These are phyloP conservation scores for Nematodospora valgi DNA, from an alignment of 805 yeast genomes.

Conservation along the genomic window DNA sequence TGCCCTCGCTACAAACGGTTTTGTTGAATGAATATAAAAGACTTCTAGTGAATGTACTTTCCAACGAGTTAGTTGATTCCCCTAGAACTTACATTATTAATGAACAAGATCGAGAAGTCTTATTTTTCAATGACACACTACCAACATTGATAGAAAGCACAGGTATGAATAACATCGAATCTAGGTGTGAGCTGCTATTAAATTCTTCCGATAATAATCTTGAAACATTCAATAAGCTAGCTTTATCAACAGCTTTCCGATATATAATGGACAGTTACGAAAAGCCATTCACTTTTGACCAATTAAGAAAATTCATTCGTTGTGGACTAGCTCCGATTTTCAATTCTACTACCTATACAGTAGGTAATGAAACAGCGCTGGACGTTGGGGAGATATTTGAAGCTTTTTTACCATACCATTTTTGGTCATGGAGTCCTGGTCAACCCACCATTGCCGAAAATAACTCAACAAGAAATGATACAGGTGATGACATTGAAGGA, in stretches of 20 bases:
- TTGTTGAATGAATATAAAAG: slow-evolving; percentile 26
- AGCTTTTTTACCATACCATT: slow-evolving; percentile 25
- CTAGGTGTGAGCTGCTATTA: slow-evolving; percentile 5
- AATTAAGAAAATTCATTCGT: slow-evolving; percentile 37
- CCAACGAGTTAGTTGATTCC: slow-evolving; percentile 17
- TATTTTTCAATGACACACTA: slow-evolving; percentile 10
- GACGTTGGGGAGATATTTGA: slow-evolving; percentile 24
- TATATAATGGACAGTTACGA: slow-evolving; percentile 31
- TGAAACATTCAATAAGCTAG: slow-evolving; percentile 11
- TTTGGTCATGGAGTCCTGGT: slow-evolving; percentile 72
- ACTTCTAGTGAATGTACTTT: slow-evolving; percentile 22
- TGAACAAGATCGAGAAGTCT: slow-evolving; percentile 15
- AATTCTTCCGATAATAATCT: slow-evolving; percentile 1
- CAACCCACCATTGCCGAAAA: slow-evolving; percentile 7
- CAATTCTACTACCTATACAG: slow-evolving; percentile 22
- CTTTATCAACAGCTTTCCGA: slow-evolving; percentile 22
- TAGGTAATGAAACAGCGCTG: slow-evolving; percentile 13
- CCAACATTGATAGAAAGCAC: slow-evolving; percentile 1
- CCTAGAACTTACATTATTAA: slow-evolving; percentile 20
- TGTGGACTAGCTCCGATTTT: slow-evolving; percentile 72
- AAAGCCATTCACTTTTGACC: slow-evolving; percentile 32
- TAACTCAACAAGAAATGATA: slow-evolving; percentile 2
- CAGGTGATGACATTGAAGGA: not conserved
- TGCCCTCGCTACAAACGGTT: slow-evolving; percentile 27
- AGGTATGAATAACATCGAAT: not conserved